phyloP scores from a whole-genome alignment of 2,329 filamentous ascomycete species.

The Botrytis elliptica region DNA sequence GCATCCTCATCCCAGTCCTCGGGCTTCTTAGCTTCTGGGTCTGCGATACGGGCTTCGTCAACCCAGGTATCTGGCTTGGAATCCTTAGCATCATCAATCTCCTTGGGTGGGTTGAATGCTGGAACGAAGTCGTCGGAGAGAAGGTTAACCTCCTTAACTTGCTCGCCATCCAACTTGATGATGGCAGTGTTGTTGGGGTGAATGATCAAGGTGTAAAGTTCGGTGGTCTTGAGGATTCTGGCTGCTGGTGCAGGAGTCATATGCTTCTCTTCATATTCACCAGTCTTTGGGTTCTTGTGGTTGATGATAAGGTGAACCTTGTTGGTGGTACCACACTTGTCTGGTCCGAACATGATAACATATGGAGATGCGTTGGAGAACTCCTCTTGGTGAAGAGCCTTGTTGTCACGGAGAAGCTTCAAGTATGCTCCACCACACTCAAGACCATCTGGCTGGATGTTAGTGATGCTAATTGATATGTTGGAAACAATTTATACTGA shows the following conservation, averaged over 20 bases:
- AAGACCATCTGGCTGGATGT: conserved; percentile 67
- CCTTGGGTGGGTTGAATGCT: conserved; percentile 87
- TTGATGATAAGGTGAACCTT: conserved; percentile 99
- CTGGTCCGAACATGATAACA: conserved; percentile 99
- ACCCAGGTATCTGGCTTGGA: conserved; percentile 95
- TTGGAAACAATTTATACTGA: conserved; percentile 50
- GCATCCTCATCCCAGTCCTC: conserved; percentile 99
- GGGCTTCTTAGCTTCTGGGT: conserved; percentile 92
- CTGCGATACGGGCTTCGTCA: conserved; percentile 84
- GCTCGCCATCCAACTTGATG: conserved; percentile 88
- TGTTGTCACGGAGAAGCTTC: conserved; percentile 98
- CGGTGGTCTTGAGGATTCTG: conserved; percentile 85
- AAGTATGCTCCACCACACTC: conserved; percentile 98
- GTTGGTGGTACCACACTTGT: conserved; percentile 99
- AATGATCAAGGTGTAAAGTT: conserved; percentile 95
- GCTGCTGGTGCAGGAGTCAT: conserved; percentile 79
- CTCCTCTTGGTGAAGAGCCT: conserved; percentile 93
- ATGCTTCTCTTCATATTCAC: conserved; percentile 99
- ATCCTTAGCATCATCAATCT: conserved; percentile 94
- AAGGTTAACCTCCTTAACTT: conserved; percentile 84
- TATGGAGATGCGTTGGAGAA: conserved; percentile 97
- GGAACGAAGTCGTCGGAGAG: conserved; percentile 85
- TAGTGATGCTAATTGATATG: conserved; percentile 35
- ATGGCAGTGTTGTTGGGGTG: conserved; percentile 94
- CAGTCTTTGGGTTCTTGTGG: conserved; percentile 99